phyloP scores from a whole-genome alignment of 441 rosid species.

The Biscutella laevigata region DNA sequence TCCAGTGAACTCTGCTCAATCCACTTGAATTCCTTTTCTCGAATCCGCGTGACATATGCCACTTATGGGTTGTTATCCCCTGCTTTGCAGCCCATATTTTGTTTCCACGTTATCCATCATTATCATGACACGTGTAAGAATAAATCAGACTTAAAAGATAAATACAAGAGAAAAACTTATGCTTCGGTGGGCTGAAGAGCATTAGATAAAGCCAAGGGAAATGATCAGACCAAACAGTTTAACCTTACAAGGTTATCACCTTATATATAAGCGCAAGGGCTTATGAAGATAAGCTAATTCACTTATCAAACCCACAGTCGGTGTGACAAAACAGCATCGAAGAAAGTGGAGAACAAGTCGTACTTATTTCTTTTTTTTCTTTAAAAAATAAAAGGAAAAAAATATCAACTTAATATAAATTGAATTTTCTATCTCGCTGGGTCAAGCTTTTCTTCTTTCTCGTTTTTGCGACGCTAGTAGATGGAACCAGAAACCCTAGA shows the following conservation, averaged over 20 bases:
- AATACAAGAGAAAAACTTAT: background rate
- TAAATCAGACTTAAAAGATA: too few relatives aligned
- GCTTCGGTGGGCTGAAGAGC: conserved; percentile 1
- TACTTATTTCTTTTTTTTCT: conserved; percentile 12
- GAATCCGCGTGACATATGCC: conserved; percentile 26
- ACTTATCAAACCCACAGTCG: conserved; percentile 21
- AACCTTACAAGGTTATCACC: conserved; percentile 19
- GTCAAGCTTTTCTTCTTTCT: conserved; percentile 23
- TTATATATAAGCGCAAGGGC: fast-evolving
- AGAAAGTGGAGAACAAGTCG: conserved; percentile 33
- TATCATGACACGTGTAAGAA: background rate
- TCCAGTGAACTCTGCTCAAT: conserved; percentile 19
- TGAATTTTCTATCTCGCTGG: background rate
- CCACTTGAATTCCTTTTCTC: conserved; percentile 27
- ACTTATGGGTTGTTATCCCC: background rate
- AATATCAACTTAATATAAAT: conserved; percentile 5
- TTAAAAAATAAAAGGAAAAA: background rate
- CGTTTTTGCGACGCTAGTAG: conserved; percentile 28
- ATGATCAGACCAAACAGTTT: conserved; percentile 18
- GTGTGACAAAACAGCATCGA: conserved; percentile 30
- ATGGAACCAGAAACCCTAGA: conserved; percentile 40
- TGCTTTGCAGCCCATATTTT: background rate
- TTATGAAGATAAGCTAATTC: background rate
- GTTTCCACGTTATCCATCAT: fast-evolving
- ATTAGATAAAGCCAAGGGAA: conserved; percentile 10